A percentile compares a stretch with the other conserved stretches of the same genome.
phyloP scores from a whole-genome alignment of 1,284 basidiomycete genomes.

The Rhizoctonia solani region DNA sequence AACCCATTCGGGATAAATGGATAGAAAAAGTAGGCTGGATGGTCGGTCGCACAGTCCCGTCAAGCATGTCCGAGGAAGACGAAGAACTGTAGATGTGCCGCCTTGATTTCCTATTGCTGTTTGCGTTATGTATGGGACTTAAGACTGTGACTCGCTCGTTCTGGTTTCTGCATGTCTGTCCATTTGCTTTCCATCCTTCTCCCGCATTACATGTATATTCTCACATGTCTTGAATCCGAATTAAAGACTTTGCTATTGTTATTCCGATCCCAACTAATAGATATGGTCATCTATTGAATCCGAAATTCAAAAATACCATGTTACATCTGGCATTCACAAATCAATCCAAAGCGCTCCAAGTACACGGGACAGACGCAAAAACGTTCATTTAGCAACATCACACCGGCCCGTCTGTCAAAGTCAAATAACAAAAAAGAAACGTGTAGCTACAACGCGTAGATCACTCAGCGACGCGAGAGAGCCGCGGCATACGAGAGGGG shows the following conservation, averaged over 20 bases:
- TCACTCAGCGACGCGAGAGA: conserved; percentile 12
- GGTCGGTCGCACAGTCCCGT: conserved; percentile 55
- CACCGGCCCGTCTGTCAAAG: neutral
- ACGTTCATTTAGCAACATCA: neutral
- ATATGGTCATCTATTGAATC: neutral
- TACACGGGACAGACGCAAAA: too few relatives aligned
- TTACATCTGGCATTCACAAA: too few relatives aligned
- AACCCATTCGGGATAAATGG: conserved; percentile 68
- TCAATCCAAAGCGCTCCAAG: too few relatives aligned
- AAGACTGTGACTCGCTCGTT: conserved; percentile 1
- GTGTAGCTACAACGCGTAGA: conserved; percentile 3
- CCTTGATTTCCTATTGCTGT: neutral
- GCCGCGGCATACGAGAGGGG: conserved; percentile 22
- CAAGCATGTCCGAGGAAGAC: conserved; percentile 26
- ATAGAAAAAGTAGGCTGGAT: conserved; percentile 75
- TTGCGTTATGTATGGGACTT: neutral
- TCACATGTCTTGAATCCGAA: conserved; percentile 5
- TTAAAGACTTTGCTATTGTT: conserved; percentile 1
- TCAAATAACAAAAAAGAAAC: conserved; percentile 1
- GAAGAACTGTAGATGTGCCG: conserved; percentile 28
- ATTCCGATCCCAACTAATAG: neutral
- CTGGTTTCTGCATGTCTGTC: conserved; percentile 2
- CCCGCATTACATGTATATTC: conserved; percentile 20
- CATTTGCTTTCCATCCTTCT: neutral
- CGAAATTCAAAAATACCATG: conserved; percentile 6